phyloP scores from a whole-genome alignment of 768 basidiomycete species.

The Chalciporus piperatus region DNA sequence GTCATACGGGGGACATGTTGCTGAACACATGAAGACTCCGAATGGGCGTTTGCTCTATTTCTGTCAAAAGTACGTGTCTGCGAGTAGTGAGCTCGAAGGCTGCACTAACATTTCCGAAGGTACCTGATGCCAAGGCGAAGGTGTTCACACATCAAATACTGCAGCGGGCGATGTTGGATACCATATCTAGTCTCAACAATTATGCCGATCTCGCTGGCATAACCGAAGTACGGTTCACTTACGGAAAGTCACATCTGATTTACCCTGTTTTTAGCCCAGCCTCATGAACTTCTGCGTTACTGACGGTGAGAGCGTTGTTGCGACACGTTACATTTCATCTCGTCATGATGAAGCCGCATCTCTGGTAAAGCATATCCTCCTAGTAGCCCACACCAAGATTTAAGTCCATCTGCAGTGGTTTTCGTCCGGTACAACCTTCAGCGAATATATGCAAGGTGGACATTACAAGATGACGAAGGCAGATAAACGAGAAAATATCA shows the following conservation, averaged over 20 bases:
- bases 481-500: conserved; percentile 94
- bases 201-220: conserved; percentile 72
- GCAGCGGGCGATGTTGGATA: conserved; percentile 84
- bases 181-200: conserved; percentile 74
- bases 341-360: conserved; percentile 90
- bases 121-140: conserved; percentile 74
- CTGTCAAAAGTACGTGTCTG: conserved; percentile 62
- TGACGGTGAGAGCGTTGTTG: conserved; percentile 91
- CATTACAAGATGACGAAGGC: conserved; percentile 95
- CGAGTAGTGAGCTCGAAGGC: not conserved
- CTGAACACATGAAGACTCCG: conserved; percentile 61
- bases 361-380: conserved; percentile 45
- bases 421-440: conserved; percentile 92
- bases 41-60: conserved; percentile 95
- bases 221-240: conserved; percentile 51
- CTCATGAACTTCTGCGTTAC: conserved; percentile 96
- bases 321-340: conserved; percentile 93
- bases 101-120: conserved; percentile 40
- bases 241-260: not conserved
- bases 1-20: not conserved
- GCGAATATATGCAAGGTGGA: conserved; percentile 83
- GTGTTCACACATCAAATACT: conserved; percentile 71
- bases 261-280: conserved; percentile 55
- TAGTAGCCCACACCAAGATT: conserved; percentile 1
- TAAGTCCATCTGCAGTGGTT: conserved; percentile 61